Percentiles rank a stretch among this genome's conserved stretches.
phyloP scores from a whole-genome alignment of 352 stramenopile genomes.

The Phytophthora melonis region DNA sequence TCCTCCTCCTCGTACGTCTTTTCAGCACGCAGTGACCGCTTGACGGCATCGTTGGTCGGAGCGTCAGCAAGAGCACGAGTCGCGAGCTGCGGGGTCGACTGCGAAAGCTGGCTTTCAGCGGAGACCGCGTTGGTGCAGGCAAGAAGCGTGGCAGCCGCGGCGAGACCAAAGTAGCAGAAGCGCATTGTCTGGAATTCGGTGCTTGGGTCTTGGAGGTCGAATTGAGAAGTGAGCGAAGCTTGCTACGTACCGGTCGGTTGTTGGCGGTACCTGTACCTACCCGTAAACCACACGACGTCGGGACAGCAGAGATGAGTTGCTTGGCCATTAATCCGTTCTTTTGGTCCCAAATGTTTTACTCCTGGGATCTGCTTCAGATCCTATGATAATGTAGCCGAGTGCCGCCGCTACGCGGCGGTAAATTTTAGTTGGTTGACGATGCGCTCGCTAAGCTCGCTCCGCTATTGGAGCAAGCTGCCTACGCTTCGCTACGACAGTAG shows the following conservation, averaged over 20 bases:
- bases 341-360: not conserved
- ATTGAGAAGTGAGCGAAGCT: not conserved
- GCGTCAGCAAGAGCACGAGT: not conserved
- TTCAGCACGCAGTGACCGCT: slow-evolving; percentile 7
- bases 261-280: not conserved
- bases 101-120: not conserved
- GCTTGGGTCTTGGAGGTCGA: not conserved
- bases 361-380: not conserved
- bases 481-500: too few species aligned
- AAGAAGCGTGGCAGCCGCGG: not conserved
- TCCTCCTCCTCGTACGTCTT: too few species aligned
- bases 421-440: too few species aligned
- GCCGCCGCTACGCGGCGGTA: too few species aligned
- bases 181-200: not conserved
- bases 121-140: slow-evolving; percentile 9
- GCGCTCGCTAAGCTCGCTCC: too few species aligned
- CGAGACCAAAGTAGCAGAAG: slow-evolving; percentile 6
- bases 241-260: not conserved
- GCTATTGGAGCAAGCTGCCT: too few species aligned
- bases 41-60: not conserved
- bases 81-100: not conserved
- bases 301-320: not conserved
- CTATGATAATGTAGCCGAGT: too few species aligned
- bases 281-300: not conserved
- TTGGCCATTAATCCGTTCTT: too few species aligned